Base-by-base conservation (phyloP, 1,139 yeast species). In the Debaryomyces fabryi region DNA sequence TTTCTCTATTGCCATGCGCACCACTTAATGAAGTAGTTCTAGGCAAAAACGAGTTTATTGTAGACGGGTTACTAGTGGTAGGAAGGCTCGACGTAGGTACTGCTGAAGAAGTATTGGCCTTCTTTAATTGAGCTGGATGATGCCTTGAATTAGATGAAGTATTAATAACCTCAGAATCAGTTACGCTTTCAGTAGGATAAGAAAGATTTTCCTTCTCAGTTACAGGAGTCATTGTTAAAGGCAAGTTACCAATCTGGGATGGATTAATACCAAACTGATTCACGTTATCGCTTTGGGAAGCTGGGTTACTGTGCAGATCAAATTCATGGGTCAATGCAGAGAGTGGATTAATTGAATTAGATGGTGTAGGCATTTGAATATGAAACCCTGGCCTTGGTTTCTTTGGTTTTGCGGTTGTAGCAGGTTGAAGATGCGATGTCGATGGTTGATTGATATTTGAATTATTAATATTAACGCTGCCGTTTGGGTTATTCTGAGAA, bases 191-290 rank as follows among this genome's bases (percentile, higher is more conserved):
- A 7, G 18, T 23, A 8, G 35, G 30, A n/a, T 30, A 30, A 16
- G 20, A 5, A 27, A 16, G 13, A 16, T 7, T 16, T 29, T 67
- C 81, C 56, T 76, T 83, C 57, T 86, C 95, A 1, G 88, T 77
- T 1, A 86, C 83, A 0, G 93, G 95, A 0, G 95, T 86, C 95
- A 86, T 86, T 0, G 88, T 78, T 57, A 85, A 69, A 12, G 86
- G 82, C 20, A 76, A 61, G 42, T 72, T 71, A 4, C 76, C 71
- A 2, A 81, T 73, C 42, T 74, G 79, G 10, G 80, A 68, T 1
- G 84, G 78, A 59, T 81, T 77, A 54, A 83, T 75, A 42, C 91
- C 87, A 71, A 83, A 83, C 59, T 86, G 87, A 62, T 86, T 83
- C 10, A 82, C 76, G 51, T 78, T 78, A 18, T 69, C 75, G 38